Evolutionary conservation across 495 filamentous ascomycete genomes (phyloP).

Genomic region (Lepidopterella palustris): DNA sequence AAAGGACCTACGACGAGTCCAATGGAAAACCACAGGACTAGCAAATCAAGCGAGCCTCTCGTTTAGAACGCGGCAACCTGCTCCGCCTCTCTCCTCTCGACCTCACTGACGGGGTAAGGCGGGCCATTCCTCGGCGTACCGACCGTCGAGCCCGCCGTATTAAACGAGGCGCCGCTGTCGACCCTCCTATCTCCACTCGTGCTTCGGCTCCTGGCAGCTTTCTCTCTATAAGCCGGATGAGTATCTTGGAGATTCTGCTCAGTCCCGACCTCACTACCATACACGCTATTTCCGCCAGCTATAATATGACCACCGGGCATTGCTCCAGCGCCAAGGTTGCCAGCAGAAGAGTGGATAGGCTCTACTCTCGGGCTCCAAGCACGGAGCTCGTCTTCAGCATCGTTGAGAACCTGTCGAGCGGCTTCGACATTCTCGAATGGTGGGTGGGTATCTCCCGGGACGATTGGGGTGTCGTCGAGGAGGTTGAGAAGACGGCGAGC

Average conservation of each 20-base stretch:
- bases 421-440: conserved; percentile 57
- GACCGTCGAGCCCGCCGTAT: conserved; percentile 6
- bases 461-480: conserved; percentile 85
- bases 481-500: conserved; percentile 76
- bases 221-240: conserved; percentile 22
- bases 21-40: background rate
- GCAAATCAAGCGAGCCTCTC: background rate
- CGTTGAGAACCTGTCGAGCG: conserved; percentile 79
- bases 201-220: conserved; percentile 21
- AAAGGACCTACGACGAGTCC: background rate
- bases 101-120: conserved; percentile 23
- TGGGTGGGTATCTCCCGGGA: conserved; percentile 71
- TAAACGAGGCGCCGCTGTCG: conserved; percentile 14
- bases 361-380: conserved; percentile 61
- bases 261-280: conserved; percentile 18
- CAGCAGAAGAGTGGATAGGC: conserved; percentile 43
- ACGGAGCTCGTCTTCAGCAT: conserved; percentile 81
- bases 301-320: conserved; percentile 19
- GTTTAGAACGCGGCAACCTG: background rate
- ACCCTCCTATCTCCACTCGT: conserved; percentile 19
- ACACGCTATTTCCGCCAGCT: conserved; percentile 1
- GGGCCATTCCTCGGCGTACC: conserved; percentile 13
- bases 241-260: conserved; percentile 18
- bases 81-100: conserved; percentile 15
- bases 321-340: conserved; percentile 30